A percentile compares a stretch with the other conserved stretches of the same genome.
These are phyloP conservation scores for Starmera quercuum DNA, from an alignment of 805 yeast species.

Conservation along the genomic window DNA sequence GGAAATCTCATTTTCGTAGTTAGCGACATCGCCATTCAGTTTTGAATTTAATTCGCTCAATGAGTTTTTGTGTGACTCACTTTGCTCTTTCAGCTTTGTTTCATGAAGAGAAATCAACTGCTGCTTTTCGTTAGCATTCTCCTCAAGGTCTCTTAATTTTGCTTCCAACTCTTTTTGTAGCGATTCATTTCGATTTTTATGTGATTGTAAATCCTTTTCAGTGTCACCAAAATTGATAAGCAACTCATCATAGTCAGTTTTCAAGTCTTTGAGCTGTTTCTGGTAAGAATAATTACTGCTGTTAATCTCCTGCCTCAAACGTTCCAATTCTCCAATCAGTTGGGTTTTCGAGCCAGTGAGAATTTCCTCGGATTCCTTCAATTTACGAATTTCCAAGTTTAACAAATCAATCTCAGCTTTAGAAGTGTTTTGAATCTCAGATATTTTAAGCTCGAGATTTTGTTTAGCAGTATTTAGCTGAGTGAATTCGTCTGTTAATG, in stretches of 20 bases:
- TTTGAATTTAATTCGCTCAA: neutral
- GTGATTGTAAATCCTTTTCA: slow-evolving; percentile 1
- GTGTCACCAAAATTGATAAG: slow-evolving; percentile 1
- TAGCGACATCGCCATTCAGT: neutral
- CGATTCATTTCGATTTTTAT: slow-evolving; percentile 5
- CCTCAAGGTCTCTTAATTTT: neutral
- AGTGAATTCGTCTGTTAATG: slow-evolving; percentile 24
- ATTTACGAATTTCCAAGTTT: neutral
- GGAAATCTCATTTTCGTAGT: neutral
- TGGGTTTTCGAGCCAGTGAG: neutral
- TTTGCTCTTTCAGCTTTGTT: neutral
- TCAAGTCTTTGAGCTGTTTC: slow-evolving; percentile 1
- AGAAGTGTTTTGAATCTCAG: neutral
- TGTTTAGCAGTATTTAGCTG: slow-evolving; percentile 15
- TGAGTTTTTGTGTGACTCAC: neutral
- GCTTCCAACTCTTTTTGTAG: slow-evolving; percentile 2
- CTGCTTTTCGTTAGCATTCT: neutral
- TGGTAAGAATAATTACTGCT: slow-evolving; percentile 1
- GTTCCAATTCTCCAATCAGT: slow-evolving; percentile 6
- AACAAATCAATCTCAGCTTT: neutral
- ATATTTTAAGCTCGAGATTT: neutral
- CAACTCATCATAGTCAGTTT: slow-evolving; percentile 4
- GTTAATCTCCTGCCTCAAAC: slow-evolving; percentile 1
- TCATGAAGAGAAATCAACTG: neutral
- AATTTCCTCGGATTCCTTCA: neutral